phyloP scores from a whole-genome alignment of 2,329 filamentous ascomycete species.

The Xylariales sp. region DNA sequence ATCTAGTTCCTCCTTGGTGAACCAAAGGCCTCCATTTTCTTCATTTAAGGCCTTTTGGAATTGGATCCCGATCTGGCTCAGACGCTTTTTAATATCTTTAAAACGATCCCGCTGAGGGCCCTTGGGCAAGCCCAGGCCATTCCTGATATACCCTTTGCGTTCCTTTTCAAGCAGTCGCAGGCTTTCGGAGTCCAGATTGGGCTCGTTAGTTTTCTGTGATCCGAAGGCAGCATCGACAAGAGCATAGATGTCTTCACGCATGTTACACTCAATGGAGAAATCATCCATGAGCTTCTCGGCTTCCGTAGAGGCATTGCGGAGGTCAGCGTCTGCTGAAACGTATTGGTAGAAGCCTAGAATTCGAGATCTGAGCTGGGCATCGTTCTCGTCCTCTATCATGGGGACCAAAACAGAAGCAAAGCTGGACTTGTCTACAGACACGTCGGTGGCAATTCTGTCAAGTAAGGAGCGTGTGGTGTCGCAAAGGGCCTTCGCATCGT shows the following conservation, averaged over 20 bases:
- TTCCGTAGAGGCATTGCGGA: slow-evolving; percentile 81
- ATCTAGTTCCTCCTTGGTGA: slow-evolving; percentile 77
- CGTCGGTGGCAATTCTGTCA: slow-evolving; percentile 74
- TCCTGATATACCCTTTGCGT: slow-evolving; percentile 79
- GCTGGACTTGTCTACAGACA: slow-evolving; percentile 63
- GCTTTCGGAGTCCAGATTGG: slow-evolving; percentile 74
- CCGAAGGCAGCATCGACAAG: slow-evolving; percentile 70
- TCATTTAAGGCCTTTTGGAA: slow-evolving; percentile 87
- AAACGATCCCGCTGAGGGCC: slow-evolving; percentile 80
- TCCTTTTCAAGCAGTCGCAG: slow-evolving; percentile 81
- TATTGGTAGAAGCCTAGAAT: slow-evolving; percentile 86
- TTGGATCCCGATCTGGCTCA: slow-evolving; percentile 78
- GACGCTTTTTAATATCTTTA: slow-evolving; percentile 86
- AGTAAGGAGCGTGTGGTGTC: slow-evolving; percentile 71
- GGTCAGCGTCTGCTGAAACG: slow-evolving; percentile 73
- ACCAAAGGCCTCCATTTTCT: slow-evolving; percentile 84
- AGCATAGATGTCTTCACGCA: slow-evolving; percentile 84
- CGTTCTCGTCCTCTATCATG: slow-evolving; percentile 79
- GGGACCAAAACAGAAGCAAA: slow-evolving; percentile 70
- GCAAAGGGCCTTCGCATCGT: slow-evolving; percentile 74
- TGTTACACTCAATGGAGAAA: slow-evolving; percentile 80
- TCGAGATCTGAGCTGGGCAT: slow-evolving; percentile 66
- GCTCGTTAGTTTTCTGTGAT: slow-evolving; percentile 64
- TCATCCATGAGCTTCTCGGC: slow-evolving; percentile 81
- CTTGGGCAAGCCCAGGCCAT: slow-evolving; percentile 77